phyloP scores from a whole-genome alignment of 441 rosid species.

The Viola pubescens region DNA sequence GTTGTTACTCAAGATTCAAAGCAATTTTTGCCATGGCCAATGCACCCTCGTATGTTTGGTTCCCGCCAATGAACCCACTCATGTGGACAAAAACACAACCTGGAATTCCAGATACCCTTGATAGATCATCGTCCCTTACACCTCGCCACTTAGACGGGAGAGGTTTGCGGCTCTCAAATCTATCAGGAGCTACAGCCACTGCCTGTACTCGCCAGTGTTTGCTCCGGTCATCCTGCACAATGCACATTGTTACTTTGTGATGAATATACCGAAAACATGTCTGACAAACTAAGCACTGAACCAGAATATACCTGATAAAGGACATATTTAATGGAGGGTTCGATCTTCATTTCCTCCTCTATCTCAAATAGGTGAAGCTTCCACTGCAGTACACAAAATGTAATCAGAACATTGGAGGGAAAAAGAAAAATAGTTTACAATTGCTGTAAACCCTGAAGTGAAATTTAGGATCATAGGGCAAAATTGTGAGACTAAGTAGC shows the following conservation, averaged over 20 bases:
- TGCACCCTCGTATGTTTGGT: slow-evolving; percentile 62
- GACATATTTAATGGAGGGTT: slow-evolving; percentile 70
- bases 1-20: slow-evolving; percentile 24
- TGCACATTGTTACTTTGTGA: neutral
- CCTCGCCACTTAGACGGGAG: slow-evolving; percentile 89
- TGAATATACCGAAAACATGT: neutral
- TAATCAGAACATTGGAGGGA: slow-evolving; percentile 11
- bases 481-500: neutral
- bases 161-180: slow-evolving; percentile 82
- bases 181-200: slow-evolving; percentile 72
- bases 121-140: slow-evolving; percentile 66
- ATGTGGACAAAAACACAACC: slow-evolving; percentile 82
- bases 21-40: slow-evolving; percentile 68
- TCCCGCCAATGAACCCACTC: slow-evolving; percentile 92
- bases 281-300: neutral
- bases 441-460: neutral
- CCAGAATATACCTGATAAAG: slow-evolving; percentile 48
- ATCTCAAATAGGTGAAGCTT: slow-evolving; percentile 91
- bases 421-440: neutral
- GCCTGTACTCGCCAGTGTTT: slow-evolving; percentile 86
- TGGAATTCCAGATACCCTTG: slow-evolving; percentile 51
- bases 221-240: slow-evolving; percentile 72
- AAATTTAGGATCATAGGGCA: neutral
- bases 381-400: slow-evolving; percentile 49
- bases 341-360: slow-evolving; percentile 75